Evolutionary conservation across 139 green algal genomes (phyloP).

Genomic region (Chlorella sp.): DNA sequence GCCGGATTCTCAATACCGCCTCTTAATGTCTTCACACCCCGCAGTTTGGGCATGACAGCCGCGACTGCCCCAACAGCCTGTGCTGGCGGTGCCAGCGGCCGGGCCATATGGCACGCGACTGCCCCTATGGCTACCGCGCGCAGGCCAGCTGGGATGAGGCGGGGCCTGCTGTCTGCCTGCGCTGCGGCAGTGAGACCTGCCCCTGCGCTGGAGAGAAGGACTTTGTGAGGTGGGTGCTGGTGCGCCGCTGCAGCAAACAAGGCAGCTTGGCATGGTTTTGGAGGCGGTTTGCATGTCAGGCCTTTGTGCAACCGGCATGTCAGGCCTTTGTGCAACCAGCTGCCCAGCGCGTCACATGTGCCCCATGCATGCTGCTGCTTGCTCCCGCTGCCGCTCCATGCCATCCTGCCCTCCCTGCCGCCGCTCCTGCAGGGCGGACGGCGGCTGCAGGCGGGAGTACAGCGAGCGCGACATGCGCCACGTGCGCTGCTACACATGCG

Average conservation of each 20-base stretch:
- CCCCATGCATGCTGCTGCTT: no score
- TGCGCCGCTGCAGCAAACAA: no score
- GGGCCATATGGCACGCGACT: constrained; percentile 67
- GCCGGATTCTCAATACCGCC: neutral
- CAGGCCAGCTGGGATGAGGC: constrained; percentile 7
- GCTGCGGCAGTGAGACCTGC: constrained; percentile 70
- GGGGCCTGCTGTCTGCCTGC: constrained; percentile 53
- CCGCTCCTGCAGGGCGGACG: constrained; percentile 11
- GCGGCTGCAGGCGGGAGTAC: constrained; percentile 69
- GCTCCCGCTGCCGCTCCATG: no score
- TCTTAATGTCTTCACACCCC: neutral
- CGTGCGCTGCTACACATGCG: constrained; percentile 76
- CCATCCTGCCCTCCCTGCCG: no score
- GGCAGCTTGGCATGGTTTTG: no score
- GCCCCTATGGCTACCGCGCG: constrained; percentile 35
- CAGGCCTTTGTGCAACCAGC: no score
- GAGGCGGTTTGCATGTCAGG: no score
- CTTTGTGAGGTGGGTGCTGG: constrained; percentile 63
- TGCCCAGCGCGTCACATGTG: no score
- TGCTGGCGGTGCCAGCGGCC: constrained; percentile 69
- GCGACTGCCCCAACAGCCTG: constrained; percentile 70
- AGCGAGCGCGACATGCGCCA: constrained; percentile 58
- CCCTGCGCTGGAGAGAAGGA: constrained; percentile 59
- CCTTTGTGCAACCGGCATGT: no score
- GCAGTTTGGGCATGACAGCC: constrained; percentile 31